Evolutionary conservation across 129 eudicot species (phyloP), one percentile per base, ranked within the genome.

Genomic region (Flaveria trinervia): DNA sequence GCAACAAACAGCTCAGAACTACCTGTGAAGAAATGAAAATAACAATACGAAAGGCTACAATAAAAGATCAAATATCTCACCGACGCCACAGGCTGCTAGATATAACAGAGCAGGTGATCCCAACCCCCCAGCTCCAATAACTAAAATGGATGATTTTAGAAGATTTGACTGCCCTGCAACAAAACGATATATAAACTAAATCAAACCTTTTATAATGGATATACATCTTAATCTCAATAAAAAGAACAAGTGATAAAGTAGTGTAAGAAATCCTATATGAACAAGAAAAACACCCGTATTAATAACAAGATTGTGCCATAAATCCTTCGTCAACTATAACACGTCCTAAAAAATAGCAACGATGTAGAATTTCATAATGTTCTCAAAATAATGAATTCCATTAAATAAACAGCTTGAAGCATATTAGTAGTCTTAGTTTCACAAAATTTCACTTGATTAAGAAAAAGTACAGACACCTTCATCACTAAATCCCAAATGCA

Each of bases 121-220:
- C 71, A 95, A 84, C 7, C 99, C 99, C 56, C 99, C 99, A 76
- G 99, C 99, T 77, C 99, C 99, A 66, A 95, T 87, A 60, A 95
- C 97, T 73, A 95, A 84, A 68, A 95, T 73, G 5, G 99, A 91
- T 10, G 97, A 85, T 76, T 88, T 95, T 73, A 91, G 60, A 64
- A 95, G 88, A 83, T 89, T 91, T 36, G 88, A 85, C 83, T 95
- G 99, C 17, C 88, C 97, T 85, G 74, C 78, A 84, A 64, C 73
- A 75, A 78, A 60, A 25, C 68, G 80, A 80, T 9, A 56, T 61
- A 17, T 33, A 71, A 68, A 73, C 39, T 39, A 56, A 36, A 84
- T 80, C 49, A 72, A 69, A 70, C 64, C 23, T 46, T 52, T 23
- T 41, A n/a, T 28, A 43, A 55, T 23, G 44, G 0, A 30, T 26